phyloP scores from a whole-genome alignment of 192 early-diverging fungal genomes.

The Phycomyces nitens region DNA sequence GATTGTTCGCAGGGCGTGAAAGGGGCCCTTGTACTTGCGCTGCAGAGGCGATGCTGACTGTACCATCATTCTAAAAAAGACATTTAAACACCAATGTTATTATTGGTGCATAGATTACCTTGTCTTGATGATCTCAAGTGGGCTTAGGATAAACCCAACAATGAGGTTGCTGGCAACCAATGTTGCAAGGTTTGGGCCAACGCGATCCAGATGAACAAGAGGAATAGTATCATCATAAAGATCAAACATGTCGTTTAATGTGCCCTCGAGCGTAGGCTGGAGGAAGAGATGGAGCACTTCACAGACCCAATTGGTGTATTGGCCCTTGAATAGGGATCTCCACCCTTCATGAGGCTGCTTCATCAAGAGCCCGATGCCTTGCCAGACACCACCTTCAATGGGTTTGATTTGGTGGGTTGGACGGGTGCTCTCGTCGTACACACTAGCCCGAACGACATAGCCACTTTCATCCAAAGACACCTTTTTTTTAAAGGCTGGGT shows the following conservation, averaged over 20 bases:
- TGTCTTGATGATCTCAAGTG: conserved; percentile 87
- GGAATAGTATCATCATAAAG: conserved; percentile 87
- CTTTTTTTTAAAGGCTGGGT: conserved; percentile 45
- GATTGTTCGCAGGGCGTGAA: conserved; percentile 76
- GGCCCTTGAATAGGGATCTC: conserved; percentile 54
- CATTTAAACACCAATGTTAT: not conserved
- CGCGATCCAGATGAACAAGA: conserved; percentile 55
- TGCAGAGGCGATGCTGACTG: conserved; percentile 74
- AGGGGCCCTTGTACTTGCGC: conserved; percentile 77
- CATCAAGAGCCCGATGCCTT: conserved; percentile 49
- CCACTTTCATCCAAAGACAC: conserved; percentile 51
- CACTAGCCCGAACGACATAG: conserved; percentile 53
- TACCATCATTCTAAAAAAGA: conserved; percentile 62
- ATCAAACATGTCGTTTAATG: conserved; percentile 85
- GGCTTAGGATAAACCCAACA: conserved; percentile 79
- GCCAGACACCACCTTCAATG: conserved; percentile 54
- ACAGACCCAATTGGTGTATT: conserved; percentile 76
- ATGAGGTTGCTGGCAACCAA: conserved; percentile 68
- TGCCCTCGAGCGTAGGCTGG: conserved; percentile 84
- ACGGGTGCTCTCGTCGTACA: conserved; percentile 50
- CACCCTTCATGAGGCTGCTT: conserved; percentile 67
- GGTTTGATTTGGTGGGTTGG: conserved; percentile 63
- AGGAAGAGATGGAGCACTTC: conserved; percentile 68
- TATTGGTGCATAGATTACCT: conserved; percentile 46
- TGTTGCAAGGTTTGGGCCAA: conserved; percentile 64